Conservation (phyloP, 805 yeast species). For the Hanseniaspora osmophila region DNA sequence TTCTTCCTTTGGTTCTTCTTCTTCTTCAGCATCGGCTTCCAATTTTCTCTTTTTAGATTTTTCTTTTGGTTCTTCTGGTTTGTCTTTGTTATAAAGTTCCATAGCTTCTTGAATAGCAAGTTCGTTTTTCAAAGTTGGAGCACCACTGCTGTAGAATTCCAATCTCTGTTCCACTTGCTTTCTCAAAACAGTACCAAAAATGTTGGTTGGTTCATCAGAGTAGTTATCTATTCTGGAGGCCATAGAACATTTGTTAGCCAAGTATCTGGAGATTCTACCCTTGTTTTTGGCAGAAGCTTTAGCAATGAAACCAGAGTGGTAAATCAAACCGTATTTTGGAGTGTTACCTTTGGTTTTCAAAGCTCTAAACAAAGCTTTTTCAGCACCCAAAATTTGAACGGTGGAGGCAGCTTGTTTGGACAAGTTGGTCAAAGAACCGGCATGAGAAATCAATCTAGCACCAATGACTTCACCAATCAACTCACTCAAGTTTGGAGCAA, state of each 20-base stretch:
- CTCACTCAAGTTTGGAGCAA: slow-evolving; percentile 94
- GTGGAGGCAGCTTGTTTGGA: slow-evolving; percentile 98
- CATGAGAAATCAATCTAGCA: slow-evolving; percentile 94
- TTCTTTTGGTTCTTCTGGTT: slow-evolving; percentile 31
- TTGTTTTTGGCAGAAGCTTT: slow-evolving; percentile 91
- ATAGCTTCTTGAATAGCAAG: slow-evolving; percentile 91
- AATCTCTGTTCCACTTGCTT: slow-evolving; percentile 97
- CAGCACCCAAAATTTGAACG: slow-evolving; percentile 95
- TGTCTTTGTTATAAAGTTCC: slow-evolving; percentile 38
- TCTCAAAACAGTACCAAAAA: slow-evolving; percentile 81
- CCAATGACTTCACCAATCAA: slow-evolving; percentile 98
- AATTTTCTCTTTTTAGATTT: slow-evolving; percentile 15
- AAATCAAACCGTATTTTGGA: slow-evolving; percentile 89
- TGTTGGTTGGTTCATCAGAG: slow-evolving; percentile 84
- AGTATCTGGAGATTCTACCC: slow-evolving; percentile 96
- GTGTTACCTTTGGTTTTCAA: slow-evolving; percentile 93
- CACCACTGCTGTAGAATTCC: slow-evolving; percentile 90
- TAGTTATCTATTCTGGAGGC: slow-evolving; percentile 97
- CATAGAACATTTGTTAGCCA: slow-evolving; percentile 97
- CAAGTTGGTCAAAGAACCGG: slow-evolving; percentile 91
- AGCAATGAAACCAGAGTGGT: slow-evolving; percentile 89
- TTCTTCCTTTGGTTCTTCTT: slow-evolving; percentile 16
- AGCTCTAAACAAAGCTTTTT: slow-evolving; percentile 91
- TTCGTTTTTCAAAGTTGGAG: slow-evolving; percentile 88
- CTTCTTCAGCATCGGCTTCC: slow-evolving; percentile 14